Base-by-base conservation (phyloP, 257 asterid species). In the Anisodus tanguticus region DNA sequence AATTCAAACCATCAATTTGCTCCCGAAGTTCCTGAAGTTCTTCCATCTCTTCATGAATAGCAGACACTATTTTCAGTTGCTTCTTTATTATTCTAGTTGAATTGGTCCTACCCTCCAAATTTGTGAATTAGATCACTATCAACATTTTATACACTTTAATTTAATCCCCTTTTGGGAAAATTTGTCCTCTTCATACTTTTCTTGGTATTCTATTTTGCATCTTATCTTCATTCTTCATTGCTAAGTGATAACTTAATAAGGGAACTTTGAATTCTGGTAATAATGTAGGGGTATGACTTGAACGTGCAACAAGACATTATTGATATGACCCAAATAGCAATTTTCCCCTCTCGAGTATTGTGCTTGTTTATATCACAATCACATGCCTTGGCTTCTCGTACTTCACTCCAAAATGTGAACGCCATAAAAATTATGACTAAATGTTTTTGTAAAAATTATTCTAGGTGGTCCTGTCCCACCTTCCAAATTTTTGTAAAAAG, bases 181-280 rank as follows among this genome's bases (percentile, higher is more conserved):
- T 47, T 45, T 4, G 12, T 19, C n/a, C 43, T 71, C 58, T 71
- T n/a, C 57, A 45, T 19, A 10, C 60, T 47, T 47, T 0, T 19
- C 4, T 47, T 72, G 43, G 43, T 74, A 74, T 19, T 49, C 19
- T 1, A 6, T 74, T 72, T 47, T 74, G 80, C 58, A 45, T 47
- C 43, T 74, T 45, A 22, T 74, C 59, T 45, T 72, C 31, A 47
- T 19, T 74, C 55, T n/a, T 71, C 79, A 47, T 72, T 72, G 59
- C 17, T n/a, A n/a, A 7, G 0, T 74, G 60, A 74, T 47, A 47
- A 19, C 80, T 8, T 47, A 11, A 31, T 72, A 39, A 39, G 53
- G 78, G 8, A 15, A 8, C 31, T 39, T 19, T 7, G 78, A 69
- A 16, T 41, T 41, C 31, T 69, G 53, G 3, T 7, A 69, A 39